Base-by-base conservation (phyloP, 345 rosid species). In the Kandelia obovata region DNA sequence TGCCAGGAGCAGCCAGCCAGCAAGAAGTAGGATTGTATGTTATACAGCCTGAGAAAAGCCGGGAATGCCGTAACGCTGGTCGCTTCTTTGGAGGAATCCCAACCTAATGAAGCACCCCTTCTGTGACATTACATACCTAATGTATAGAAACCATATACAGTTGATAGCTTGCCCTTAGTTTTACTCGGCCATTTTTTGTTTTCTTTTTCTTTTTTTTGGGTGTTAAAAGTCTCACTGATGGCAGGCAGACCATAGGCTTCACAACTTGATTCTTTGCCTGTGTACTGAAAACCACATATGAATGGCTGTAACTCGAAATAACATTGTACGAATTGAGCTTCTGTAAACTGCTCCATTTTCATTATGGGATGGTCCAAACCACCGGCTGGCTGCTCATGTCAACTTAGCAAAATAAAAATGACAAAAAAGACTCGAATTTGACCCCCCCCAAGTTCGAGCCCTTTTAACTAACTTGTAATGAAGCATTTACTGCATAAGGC, bases 71-170 rank as follows among this genome's bases (percentile, higher is more conserved):
- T 3, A 3, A 43, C 6, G 11, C 59, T 3, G 59, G 31, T 56
- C 6, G 59, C 28, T 56, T 56, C 31, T 11, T 56, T 27, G 17
- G 59, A 56, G 28, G 59, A 56, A 25, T 56, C 3, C 5, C 59
- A 30, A 25, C 59, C 59, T 13, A 27, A 25, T 11, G 73, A 68
- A 77, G 75, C 78, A 67, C 64, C 78, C 39, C 47, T 62, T 81
- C 37, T 71, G 77, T 61, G 67, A 71, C 65, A 65, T 58, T 32
- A 53, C 53, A 39, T 26, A n/a, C 59, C 65, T 58, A 65, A 66
- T 71, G 74, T 62, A 72, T 64, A 79, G 69, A 34, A 67, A 60
- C 59, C 61, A 55, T 57, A 27, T 51, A 31, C 64, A 59, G 69
- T 79, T 65, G 83, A 57, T 66, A 27, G 59, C 28, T 15, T 56